Percentiles rank a stretch among this genome's conserved stretches.
phyloP scores from a whole-genome alignment of 1,284 basidiomycete species.

The Rhodotorula mucilaginosa region DNA sequence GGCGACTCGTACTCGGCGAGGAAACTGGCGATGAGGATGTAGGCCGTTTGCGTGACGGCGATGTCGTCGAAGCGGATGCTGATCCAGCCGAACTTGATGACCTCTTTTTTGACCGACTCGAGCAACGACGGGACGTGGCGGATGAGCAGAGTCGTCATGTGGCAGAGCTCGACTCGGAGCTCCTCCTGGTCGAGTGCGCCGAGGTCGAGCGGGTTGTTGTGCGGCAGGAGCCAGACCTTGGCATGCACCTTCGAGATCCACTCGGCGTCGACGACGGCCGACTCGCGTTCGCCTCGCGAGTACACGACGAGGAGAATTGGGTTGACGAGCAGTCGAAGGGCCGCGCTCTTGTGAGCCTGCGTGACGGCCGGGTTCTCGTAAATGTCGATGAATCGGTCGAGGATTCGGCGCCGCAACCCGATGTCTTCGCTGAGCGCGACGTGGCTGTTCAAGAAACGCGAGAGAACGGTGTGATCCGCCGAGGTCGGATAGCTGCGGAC shows the following conservation, averaged over 20 bases:
- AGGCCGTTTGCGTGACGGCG: constrained; percentile 91
- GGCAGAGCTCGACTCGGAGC: constrained; percentile 76
- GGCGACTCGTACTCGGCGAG: constrained; percentile 88
- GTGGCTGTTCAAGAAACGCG: constrained; percentile 83
- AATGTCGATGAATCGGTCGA: constrained; percentile 76
- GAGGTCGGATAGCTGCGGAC: constrained; percentile 62
- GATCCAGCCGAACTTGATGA: constrained; percentile 93
- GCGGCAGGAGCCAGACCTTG: constrained; percentile 76
- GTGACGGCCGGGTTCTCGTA: constrained; percentile 47
- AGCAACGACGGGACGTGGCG: constrained; percentile 76
- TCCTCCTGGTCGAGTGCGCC: constrained; percentile 49
- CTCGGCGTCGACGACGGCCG: constrained; percentile 65
- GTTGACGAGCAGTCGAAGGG: constrained; percentile 82
- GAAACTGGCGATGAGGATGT: constrained; percentile 90
- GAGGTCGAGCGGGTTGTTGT: constrained; percentile 51
- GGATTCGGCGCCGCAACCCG: constrained; percentile 74
- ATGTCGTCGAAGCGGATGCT: constrained; percentile 79
- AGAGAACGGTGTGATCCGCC: constrained; percentile 76
- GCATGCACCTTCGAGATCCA: constrained; percentile 69
- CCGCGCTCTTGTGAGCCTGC: constrained; percentile 78
- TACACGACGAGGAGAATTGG: constrained; percentile 82
- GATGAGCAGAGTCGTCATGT: constrained; percentile 85
- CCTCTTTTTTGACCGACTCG: constrained; percentile 81
- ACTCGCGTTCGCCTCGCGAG: constrained; percentile 52
- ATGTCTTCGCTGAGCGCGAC: constrained; percentile 61